Evolutionary conservation across 2,329 filamentous ascomycete genomes (phyloP).

Genomic region (Chrysoporthe austroafricana): DNA sequence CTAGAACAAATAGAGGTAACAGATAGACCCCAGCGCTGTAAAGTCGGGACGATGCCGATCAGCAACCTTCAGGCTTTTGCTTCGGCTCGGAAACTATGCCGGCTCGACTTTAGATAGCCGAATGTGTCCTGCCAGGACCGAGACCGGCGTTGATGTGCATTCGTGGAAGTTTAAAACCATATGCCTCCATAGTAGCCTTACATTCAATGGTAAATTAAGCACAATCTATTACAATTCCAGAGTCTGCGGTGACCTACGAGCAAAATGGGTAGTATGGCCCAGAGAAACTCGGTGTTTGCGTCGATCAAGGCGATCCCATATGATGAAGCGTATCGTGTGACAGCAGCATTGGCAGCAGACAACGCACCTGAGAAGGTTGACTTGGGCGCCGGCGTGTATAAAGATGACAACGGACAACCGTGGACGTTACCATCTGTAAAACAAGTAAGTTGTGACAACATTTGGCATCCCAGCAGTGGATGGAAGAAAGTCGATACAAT

Average conservation of each 20-base stretch:
- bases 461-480: neutral
- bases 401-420: conserved; percentile 40
- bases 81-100: neutral
- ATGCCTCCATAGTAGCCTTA: neutral
- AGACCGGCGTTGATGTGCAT: neutral
- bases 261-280: conserved; percentile 2
- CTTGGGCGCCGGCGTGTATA: conserved; percentile 45
- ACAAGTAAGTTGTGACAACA: conserved; percentile 32
- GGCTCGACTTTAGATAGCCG: neutral
- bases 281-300: conserved; percentile 18
- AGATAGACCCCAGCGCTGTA: neutral
- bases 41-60: neutral
- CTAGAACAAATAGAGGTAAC: neutral
- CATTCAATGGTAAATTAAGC: neutral
- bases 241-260: no score
- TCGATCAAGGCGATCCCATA: conserved; percentile 16
- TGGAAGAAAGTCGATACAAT: neutral
- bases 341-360: conserved; percentile 30
- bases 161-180: neutral
- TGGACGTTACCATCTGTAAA: conserved; percentile 44
- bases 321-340: conserved; percentile 19
- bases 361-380: conserved; percentile 41
- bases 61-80: neutral
- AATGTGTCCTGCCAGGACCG: neutral
- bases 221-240: neutral